A percentile compares a stretch with the other conserved stretches of the same genome.
These are phyloP conservation scores for Aspergillus ochraceoroseus DNA, from an alignment of 2,329 filamentous ascomycete genomes.

Conservation along the genomic window DNA sequence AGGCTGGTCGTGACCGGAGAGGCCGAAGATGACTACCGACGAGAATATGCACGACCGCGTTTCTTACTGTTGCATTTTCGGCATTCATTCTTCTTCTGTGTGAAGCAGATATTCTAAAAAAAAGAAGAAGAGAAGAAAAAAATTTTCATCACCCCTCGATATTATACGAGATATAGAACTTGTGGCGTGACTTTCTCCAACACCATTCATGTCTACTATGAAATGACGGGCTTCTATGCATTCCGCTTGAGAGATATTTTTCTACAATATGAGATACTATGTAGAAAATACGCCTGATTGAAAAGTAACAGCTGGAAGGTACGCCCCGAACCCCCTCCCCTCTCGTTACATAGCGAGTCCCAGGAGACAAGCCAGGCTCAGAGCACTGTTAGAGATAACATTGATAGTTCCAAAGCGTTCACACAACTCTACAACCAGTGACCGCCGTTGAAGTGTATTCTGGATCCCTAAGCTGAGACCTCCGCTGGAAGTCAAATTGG, in stretches of 20 bases:
- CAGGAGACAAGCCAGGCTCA: background rate
- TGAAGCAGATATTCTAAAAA: too few species aligned
- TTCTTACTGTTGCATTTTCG: background rate
- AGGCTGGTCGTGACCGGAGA: conserved; percentile 19
- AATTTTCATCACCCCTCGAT: background rate
- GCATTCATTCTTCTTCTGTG: too few species aligned
- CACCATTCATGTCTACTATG: too few species aligned
- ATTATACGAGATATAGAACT: too few species aligned
- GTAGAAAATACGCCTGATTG: background rate
- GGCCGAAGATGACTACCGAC: conserved; percentile 16
- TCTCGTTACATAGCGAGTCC: conserved; percentile 16
- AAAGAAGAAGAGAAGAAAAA: too few species aligned
- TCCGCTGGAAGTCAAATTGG: conserved; percentile 10
- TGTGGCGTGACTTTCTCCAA: too few species aligned
- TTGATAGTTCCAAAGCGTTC: conserved; percentile 7
- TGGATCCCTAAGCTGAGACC: conserved; percentile 18
- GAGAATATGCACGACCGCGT: conserved; percentile 3
- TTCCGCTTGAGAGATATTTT: background rate
- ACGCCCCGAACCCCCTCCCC: conserved; percentile 30
- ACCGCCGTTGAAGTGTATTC: conserved; percentile 5
- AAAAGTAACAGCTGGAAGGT: conserved; percentile 19
- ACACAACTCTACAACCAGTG: conserved; percentile 11
- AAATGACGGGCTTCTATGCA: too few species aligned
- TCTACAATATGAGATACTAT: background rate
- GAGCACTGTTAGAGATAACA: conserved; percentile 11